Evolutionary conservation across 345 rosid species (phyloP).

Genomic region (Corchorus olitorius): DNA sequence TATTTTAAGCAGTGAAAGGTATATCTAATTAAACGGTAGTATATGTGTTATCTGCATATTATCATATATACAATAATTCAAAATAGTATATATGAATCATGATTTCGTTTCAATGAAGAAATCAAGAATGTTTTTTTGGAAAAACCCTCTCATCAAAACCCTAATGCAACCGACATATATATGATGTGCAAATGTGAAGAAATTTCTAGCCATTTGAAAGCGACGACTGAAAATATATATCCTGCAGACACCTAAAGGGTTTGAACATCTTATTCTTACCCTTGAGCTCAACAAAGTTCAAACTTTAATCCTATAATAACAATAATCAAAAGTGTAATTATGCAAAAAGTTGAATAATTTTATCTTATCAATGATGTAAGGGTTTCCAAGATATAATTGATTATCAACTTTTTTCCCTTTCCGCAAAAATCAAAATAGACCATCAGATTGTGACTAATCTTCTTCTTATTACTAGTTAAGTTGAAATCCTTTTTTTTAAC

Average conservation of each 20-base stretch:
- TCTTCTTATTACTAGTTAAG: not conserved
- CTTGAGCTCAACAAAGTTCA: not conserved
- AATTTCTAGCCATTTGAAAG: not conserved
- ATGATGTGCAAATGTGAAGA: not conserved
- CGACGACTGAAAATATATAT: not conserved
- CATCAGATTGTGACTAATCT: too few relatives aligned
- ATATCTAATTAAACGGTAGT: too few relatives aligned
- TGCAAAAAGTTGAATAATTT: not conserved
- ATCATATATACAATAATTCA: too few relatives aligned
- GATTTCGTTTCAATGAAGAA: not conserved
- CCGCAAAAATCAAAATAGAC: too few relatives aligned
- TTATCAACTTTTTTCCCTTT: too few relatives aligned
- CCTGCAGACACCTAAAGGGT: not conserved
- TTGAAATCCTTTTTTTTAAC: not conserved
- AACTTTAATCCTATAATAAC: not conserved
- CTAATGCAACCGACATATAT: not conserved
- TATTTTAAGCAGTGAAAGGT: too few relatives aligned
- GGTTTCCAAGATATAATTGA: too few relatives aligned
- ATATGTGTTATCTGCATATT: not conserved
- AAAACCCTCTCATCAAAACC: not conserved
- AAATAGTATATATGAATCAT: slow-evolving; percentile 9
- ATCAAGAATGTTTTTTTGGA: not conserved
- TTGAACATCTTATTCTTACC: not conserved
- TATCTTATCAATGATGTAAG: not conserved
- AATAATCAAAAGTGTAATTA: not conserved